Evolutionary conservation across 2,329 filamentous ascomycete genomes (phyloP).

Genomic region (Tolypocladium inflatum): DNA sequence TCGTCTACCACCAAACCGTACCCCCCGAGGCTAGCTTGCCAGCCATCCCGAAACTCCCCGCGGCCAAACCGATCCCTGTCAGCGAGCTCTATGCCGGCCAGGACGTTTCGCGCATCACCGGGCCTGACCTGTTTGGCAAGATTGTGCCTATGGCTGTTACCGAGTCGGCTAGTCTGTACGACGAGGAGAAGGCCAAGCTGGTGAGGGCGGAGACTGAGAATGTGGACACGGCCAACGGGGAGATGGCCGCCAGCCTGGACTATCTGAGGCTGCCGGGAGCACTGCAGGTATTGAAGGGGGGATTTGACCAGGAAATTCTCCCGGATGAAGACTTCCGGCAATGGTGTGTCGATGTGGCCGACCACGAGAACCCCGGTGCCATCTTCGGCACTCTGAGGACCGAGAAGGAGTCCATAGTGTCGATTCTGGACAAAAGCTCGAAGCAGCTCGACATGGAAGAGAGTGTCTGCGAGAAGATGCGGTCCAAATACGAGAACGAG

Average conservation of each 20-base stretch:
- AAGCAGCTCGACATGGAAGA: constrained; percentile 96
- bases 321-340: constrained; percentile 86
- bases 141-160: constrained; percentile 95
- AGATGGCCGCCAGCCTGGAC: constrained; percentile 92
- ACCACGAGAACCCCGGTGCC: constrained; percentile 67
- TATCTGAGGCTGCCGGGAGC: constrained; percentile 86
- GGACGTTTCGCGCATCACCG: constrained; percentile 94
- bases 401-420: constrained; percentile 67
- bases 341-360: constrained; percentile 90
- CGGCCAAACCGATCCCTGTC: constrained; percentile 93
- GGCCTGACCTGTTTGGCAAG: constrained; percentile 92
- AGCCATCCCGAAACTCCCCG: constrained; percentile 80
- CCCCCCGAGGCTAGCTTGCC: constrained; percentile 76
- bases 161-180: constrained; percentile 92
- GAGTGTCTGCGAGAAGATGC: constrained; percentile 98
- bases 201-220: constrained; percentile 88
- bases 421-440: constrained; percentile 65
- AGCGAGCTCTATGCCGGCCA: constrained; percentile 95
- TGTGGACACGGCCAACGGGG: constrained; percentile 84
- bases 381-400: constrained; percentile 72
- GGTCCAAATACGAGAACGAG: constrained; percentile 88
- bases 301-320: constrained; percentile 78
- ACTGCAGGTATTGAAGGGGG: constrained; percentile 84
- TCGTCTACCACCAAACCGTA: constrained; percentile 92
- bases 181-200: constrained; percentile 96